Base-by-base conservation (phyloP, 1,284 basidiomycete genomes). In the Fomitopsis schrenkii region DNA sequence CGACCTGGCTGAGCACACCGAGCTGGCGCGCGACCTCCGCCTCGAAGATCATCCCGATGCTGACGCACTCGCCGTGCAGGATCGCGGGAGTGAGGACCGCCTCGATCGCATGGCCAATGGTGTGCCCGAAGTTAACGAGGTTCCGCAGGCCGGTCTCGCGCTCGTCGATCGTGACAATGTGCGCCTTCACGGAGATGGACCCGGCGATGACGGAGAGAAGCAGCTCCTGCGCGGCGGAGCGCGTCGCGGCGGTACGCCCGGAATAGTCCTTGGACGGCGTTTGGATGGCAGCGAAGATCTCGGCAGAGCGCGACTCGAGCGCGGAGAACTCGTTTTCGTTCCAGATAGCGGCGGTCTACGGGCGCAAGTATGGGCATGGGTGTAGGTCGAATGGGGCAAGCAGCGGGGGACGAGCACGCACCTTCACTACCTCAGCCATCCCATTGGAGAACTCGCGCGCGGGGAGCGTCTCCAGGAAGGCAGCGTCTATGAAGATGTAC, bases 391-490 rank as follows among this genome's bases (percentile, higher is more conserved):
- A 41, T 5, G 30, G 17, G 56, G 62, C 58, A 19, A 5, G n/a
- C 12, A n/a, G 19, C 15, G 6, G 15, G 41, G 56, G 14, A 74
- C 79, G 67, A 40, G 56, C 15, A 74, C 79, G 67, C 62, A 93
- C 94, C 85, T 98, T 99, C 75, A 99, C 88, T 4, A 98, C 93
- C 75, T 99, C 97, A 1, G 97, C 96, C 94, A 99, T 98, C 53
- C 97, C 97, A 72, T 99, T 99, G 48, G 94, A 93, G 68, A 98
- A 96, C 75, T 99, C 97, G 63, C 97, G 83, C 48, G 88, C 78
- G 0, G 96, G 96, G 5, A 99, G 88, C 1, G 95, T 97, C 68
- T 95, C 93, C 63, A 99, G 85, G 81, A 97, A 97, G 0, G 95
- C 91, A 17, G 94, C 91, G 75, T 99, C 97, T 68, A 98, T 97